Evolutionary conservation across 495 filamentous ascomycete genomes (phyloP), one percentile per base, ranked within the genome.

Genomic region (Penicillium pancosmium): DNA sequence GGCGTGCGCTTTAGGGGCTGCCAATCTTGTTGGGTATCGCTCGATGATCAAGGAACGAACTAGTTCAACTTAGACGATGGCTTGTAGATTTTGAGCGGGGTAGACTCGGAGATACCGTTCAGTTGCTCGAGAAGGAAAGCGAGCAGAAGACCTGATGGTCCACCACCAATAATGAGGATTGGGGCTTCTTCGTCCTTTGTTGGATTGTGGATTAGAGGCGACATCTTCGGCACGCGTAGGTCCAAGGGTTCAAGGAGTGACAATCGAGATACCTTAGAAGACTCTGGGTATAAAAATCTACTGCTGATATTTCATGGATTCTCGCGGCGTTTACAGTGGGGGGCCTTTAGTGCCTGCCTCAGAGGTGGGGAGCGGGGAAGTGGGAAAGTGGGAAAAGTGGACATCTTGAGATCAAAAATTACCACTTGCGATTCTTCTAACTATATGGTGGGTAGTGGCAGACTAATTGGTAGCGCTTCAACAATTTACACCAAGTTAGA

Each of bases 1-100:
- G 0, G 65, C 71, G 51, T 74, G 67, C 5, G 67, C 67, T 40
- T 74, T 72, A 8, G 71, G 71, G 2, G 67, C 67, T 6, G 53
- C 65, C 15, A 73, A 49, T 5, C 71, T 58, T 3, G 55, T 63
- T 0, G 64, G 49, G 36, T 71, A 70, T 16, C 71, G 65, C 48
- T 71, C 69, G 13, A 68, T 49, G 11, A 73, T 38, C 34, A 71
- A 47, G 8, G 62, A 64, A 27, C 36, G 57, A n/a, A 71, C 70
- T 68, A 18, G 6, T 1, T 25, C 9, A 38, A 38, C n/a, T 38
- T 38, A 38, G 36, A n/a, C 4, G 10, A 4, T 15, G 36, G 8
- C 10, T 12, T 38, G 36, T 38, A 50, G 35, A 8, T 2, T 21
- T 19, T 33, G n/a, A 25, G 13, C 1, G 27, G 12, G 13, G 16